Base-by-base conservation (phyloP, 768 basidiomycete species). In the Mycena latifolia region DNA sequence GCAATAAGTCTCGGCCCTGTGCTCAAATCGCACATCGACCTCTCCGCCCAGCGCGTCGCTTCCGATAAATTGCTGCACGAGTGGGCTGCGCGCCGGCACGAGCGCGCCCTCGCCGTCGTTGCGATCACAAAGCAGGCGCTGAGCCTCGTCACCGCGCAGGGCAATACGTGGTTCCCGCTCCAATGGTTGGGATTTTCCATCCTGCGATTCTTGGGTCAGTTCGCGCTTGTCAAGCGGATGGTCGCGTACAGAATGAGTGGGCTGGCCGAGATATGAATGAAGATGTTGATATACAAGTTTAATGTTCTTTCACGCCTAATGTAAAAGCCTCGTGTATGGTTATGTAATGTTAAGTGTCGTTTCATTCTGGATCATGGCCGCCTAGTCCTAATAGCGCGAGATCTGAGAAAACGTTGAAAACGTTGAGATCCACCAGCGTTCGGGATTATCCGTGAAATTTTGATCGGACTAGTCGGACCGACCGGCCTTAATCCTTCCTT, bases 1-100 rank as follows among this genome's bases (percentile, higher is more conserved):
- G 85, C 82, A 9, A 72, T 86, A 25, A 75, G 77, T 50, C 78
- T 87, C 6, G 85, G 81, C 9, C 77, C 81, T 18, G 79, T 71
- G 9, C 72, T 88, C 45, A 71, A 3, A 60, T 71, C 43, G 63
- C 61, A 15, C 37, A 62, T 18, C 55, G 69, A 22, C 48, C 67
- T 20, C 58, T 69, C 27, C 11, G 31, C 31, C 6, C 25, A 63
- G 10, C 69, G 71, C 70, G 0, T 5, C n/a, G 50, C 31, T 2
- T 28, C 48, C 3, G 81, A 84, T 41, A 68, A 37, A n/a, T n/a
- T 33, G 68, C 77, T 24, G 73, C 87, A 15, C 67, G 74, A 74
- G 10, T 84, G 81, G 71, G 78, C 80, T 20, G 54, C 70, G 7
- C 63, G 63, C 56, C 80, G 85, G n/a, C 78, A 76, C 18, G 72